Evolutionary conservation across 2,329 filamentous ascomycete genomes (phyloP), one percentile per base, ranked within the genome.

Genomic region (Phialophora tarda): DNA sequence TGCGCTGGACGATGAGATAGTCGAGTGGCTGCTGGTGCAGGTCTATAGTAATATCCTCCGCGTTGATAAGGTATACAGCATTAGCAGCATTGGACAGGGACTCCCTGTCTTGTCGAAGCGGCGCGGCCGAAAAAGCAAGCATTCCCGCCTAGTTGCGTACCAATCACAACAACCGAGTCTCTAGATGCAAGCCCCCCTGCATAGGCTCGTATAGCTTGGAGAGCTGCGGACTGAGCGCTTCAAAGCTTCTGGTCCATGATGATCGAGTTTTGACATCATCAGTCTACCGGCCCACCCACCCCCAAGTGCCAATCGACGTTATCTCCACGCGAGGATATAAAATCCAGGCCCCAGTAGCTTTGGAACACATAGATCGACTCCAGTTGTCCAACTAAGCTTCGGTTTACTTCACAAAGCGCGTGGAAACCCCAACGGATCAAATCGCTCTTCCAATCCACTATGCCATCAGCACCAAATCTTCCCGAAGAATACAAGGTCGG

Each of bases 401-500:
- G 6, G 14, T 28, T 14, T 12, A 17, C 21, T 51, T 54, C 59
- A 60, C 48, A 53, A 41, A 34, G 21, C 59, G n/a, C 38, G 44
- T 17, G 23, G 11, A 51, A 32, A 32, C 12, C 30, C 41, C 23
- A 32, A 5, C 34, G 41, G 30, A 32, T 17, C 23, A 23, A 24
- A 0, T 32, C 14, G 17, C 44, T 26, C 32, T 7, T 54, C 56
- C 48, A 61, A 41, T 30, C 32, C 48, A 63, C 26, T 2, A 68
- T 70, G 68, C 51, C 50, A 3, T 24, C 53, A 53, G 48, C 48
- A 34, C 30, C 62, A 24, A 59, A 63, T 24, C 81, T 89, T 10
- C 90, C 90, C 7, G 85, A 87, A 71, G 88, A 86, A 10, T 91
- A 85, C 82, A 89, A 88, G 75, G 88, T 86, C 3, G 88, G 87